These are phyloP conservation scores for Metschnikowia matae DNA, from an alignment of 805 yeast species.

Conservation along the genomic window DNA sequence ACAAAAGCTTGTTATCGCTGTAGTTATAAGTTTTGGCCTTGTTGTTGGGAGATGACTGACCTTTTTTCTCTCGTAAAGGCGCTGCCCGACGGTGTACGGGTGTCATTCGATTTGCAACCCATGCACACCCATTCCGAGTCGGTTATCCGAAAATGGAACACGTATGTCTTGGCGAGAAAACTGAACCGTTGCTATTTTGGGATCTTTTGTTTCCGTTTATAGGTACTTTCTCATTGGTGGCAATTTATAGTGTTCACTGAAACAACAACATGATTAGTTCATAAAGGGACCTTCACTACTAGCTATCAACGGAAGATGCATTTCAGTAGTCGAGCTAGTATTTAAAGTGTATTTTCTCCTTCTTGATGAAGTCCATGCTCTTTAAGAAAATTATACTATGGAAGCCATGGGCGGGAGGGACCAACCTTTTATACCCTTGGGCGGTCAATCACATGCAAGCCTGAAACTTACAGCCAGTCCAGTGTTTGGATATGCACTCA, in stretches of 20 bases:
- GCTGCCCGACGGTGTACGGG: constrained; percentile 3
- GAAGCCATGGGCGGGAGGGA: not conserved
- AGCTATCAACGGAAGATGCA: no score
- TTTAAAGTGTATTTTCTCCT: not conserved
- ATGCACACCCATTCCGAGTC: not conserved
- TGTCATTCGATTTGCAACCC: not conserved
- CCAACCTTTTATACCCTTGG: not conserved
- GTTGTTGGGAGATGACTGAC: not conserved
- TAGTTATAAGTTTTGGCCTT: not conserved
- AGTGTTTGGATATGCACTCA: not conserved
- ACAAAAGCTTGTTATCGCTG: not conserved
- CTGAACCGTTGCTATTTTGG: no score
- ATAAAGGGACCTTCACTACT: no score
- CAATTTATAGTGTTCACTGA: no score
- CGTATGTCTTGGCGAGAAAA: no score
- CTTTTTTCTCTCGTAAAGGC: constrained; percentile 4
- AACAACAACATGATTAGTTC: no score
- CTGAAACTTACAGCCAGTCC: not conserved
- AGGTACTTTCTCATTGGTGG: no score
- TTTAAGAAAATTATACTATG: no score
- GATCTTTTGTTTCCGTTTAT: no score
- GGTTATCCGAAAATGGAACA: not conserved
- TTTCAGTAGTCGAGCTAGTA: no score
- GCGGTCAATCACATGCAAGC: not conserved
- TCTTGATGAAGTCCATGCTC: no score